Evolutionary conservation across 208 protist genomes (phyloP), one percentile per base, ranked within the genome.

Genomic region (Tetramitus jugosus): DNA sequence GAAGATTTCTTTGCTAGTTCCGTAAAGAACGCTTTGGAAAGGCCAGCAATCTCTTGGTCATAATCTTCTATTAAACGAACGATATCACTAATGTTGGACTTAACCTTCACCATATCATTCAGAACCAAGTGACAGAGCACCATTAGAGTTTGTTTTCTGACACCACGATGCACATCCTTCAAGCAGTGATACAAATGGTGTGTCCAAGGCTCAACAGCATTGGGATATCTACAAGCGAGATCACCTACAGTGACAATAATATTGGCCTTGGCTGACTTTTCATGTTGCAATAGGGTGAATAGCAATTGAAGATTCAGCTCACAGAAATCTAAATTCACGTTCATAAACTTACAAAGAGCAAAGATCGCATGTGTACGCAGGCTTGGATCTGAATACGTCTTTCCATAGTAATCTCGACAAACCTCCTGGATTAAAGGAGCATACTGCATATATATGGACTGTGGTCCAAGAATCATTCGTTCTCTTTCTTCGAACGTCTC

Each of bases 101-200:
- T 90, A 6, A 84, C 75, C 46, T 90, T 90, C 0, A 93, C 79
- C 86, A 92, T 92, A 64, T 89, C 89, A 61, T 92, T 90, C 7
- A 93, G 76, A 62, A 92, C 88, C n/a, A 93, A 79, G 71, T 93
- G 89, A 7, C 87, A 89, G 0, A 93, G 79, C 1, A 92, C 88
- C 81, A 92, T 86, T 0, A 93, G 49, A 17, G 90, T 77, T 61
- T 90, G 90, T 33, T 89, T 89, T 43, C 88, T 56, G 13, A 91
- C 85, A 23, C 43, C 29, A 4, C 52, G 20, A 29, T 81, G 45
- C 0, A 17, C 26, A 68, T 89, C 79, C 33, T 42, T 65, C 3
- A 92, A 49, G 40, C 81, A 76, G 23, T 8, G 42, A 76, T 90
- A 93, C 0, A 93, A 72, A 56, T 90, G 82, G 26, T 29, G 35